Evolutionary conservation across 2,329 filamentous ascomycete genomes (phyloP), one percentile per base, ranked within the genome.

Genomic region (Colletotrichum sp.): DNA sequence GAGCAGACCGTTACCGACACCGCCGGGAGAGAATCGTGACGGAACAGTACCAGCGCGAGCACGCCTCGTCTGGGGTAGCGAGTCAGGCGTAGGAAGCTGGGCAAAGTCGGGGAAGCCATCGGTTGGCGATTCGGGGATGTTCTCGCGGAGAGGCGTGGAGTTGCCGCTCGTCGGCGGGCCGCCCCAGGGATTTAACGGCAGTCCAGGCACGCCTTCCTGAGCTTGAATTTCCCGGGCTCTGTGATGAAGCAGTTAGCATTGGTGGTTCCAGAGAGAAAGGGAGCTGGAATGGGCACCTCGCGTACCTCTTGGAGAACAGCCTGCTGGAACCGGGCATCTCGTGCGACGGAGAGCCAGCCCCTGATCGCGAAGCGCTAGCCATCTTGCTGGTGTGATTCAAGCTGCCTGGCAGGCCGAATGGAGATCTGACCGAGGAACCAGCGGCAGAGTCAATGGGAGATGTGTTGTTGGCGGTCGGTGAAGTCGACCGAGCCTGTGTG

Each of bases 201-300:
- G 90, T 82, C 89, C 93, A 83, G 88, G 87, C 66, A 98, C 90
- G 67, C 96, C 96, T 90, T 99, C 96, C 87, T 98, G 96, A 71
- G 96, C 96, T 87, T 99, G 96, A 77, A 99, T 98, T 86, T 99
- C 97, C 84, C 97, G 92, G 79, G 97, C 96, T 83, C 96, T 98
- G 77, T n/a, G 36, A 18, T 34, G 55, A 48, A 21, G 71, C 63
- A 48, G 74, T 80, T 60, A 83, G 64, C 36, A 59, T 30, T 5
- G 21, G 24, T 21, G 30, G 16, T 52, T 12, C 12, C 10, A 39
- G 21, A 63, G 9, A 39, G 28, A 60, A 57, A 15, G 64, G 39
- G 28, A 16, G 55, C 78, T 55, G 59, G 71, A 77, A 16, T 43
- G 24, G 28, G 34, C 74, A 75, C 79, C 78, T 74, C 79, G 87